Evolutionary conservation across 306 rosid genomes (phyloP).

Genomic region (Coriaria nepalensis): DNA sequence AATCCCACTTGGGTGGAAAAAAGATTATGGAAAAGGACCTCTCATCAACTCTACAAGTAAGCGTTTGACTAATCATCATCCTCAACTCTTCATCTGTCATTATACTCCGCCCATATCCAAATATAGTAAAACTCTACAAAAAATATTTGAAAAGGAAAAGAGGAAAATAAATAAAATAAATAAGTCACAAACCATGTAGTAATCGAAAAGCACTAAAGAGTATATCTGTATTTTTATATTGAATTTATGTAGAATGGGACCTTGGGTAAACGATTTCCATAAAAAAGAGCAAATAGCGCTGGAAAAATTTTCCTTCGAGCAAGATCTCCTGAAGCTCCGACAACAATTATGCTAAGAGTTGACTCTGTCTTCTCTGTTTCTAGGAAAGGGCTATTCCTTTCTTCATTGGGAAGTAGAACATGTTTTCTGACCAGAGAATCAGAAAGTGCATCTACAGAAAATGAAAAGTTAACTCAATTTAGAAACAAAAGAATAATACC

Average conservation of each 20-base stretch:
- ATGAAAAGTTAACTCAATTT: no score
- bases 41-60: conserved; percentile 88
- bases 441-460: no score
- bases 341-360: conserved; percentile 69
- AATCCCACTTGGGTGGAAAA: background rate
- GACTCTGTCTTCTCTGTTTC: conserved; percentile 30
- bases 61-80: conserved; percentile 63
- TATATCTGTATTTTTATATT: no score
- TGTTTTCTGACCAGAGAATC: no score
- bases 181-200: no score
- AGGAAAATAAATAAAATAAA: no score
- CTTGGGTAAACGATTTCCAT: conserved; percentile 82
- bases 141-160: conserved; percentile 6
- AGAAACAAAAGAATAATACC: no score
- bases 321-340: conserved; percentile 99
- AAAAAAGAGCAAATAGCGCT: conserved; percentile 88
- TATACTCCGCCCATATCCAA: conserved; percentile 72
- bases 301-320: conserved; percentile 95
- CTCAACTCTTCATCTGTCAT: conserved; percentile 72
- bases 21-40: conserved; percentile 31
- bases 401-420: no score
- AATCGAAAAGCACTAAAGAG: background rate
- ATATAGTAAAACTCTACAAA: conserved; percentile 63
- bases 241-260: conserved; percentile 15
- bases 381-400: no score